These are phyloP conservation scores for Boletus vermiculosoides DNA, from an alignment of 768 basidiomycete genomes.

Conservation along the genomic window DNA sequence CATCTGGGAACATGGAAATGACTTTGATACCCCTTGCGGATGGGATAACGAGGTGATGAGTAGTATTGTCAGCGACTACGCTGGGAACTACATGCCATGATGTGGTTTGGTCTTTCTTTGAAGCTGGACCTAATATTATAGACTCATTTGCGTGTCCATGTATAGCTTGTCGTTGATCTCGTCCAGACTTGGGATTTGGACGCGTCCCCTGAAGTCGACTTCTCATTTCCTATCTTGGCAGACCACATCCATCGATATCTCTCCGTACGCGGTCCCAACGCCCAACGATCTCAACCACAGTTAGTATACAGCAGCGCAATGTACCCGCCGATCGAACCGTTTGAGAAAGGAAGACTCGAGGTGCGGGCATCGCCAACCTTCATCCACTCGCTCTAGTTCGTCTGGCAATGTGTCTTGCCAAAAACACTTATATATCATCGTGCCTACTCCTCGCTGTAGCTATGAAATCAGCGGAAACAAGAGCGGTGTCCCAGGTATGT, in stretches of 20 bases:
- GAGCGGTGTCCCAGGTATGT: slow-evolving; percentile 67
- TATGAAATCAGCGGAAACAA: slow-evolving; percentile 82
- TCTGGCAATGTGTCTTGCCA: slow-evolving; percentile 17
- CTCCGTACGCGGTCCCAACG: not conserved
- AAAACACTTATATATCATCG: not conserved
- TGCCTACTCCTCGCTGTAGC: slow-evolving; percentile 39
- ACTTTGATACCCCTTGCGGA: no score
- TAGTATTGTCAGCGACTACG: no score
- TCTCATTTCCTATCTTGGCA: slow-evolving; percentile 8
- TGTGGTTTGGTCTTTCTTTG: no score
- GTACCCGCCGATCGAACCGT: slow-evolving; percentile 72
- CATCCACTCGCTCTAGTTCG: slow-evolving; percentile 74
- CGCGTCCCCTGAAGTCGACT: not conserved
- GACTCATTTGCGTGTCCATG: not conserved
- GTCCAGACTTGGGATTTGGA: not conserved
- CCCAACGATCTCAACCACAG: slow-evolving; percentile 4
- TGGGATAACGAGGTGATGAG: no score
- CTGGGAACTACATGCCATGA: no score
- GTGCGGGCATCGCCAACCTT: slow-evolving; percentile 50
- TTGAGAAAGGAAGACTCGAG: slow-evolving; percentile 60
- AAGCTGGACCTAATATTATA: no score
- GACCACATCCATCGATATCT: slow-evolving; percentile 21
- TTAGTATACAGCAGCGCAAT: slow-evolving; percentile 32
- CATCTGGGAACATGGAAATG: no score
- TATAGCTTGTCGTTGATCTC: not conserved